These are phyloP conservation scores for Trichoderma orchidacearum DNA, from an alignment of 495 filamentous ascomycete genomes.

Conservation along the genomic window DNA sequence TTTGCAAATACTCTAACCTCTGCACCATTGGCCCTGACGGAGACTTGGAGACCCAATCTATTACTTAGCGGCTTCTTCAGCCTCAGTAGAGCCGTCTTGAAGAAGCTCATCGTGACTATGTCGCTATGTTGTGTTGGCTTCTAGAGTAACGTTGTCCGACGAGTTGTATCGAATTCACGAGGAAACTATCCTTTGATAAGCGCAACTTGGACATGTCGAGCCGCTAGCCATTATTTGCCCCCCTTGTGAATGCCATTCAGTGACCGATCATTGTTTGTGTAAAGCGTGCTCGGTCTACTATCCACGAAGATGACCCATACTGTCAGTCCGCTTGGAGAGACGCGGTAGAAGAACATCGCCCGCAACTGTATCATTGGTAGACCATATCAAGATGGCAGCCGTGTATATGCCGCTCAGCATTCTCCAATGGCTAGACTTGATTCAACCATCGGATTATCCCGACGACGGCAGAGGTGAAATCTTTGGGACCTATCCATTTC, in stretches of 20 bases:
- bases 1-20: too few species aligned
- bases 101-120: too few species aligned
- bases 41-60: too few species aligned
- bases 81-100: too few species aligned
- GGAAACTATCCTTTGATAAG: too few species aligned
- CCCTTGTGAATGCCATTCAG: background rate
- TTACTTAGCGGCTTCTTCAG: too few species aligned
- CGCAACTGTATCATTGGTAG: background rate
- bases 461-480: background rate
- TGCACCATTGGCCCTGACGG: too few species aligned
- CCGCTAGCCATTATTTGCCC: background rate
- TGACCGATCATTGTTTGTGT: background rate
- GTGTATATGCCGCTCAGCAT: background rate
- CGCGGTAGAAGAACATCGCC: background rate
- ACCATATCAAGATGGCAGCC: background rate
- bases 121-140: too few species aligned
- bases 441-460: background rate
- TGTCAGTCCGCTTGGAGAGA: background rate
- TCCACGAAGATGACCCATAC: background rate
- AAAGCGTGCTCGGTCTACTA: background rate
- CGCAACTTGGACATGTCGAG: background rate
- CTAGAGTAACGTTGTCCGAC: too few species aligned
- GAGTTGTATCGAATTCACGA: too few species aligned
- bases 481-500: background rate
- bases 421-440: background rate